phyloP scores from a whole-genome alignment of 495 filamentous ascomycete species.

The Aspergillus biplanus region DNA sequence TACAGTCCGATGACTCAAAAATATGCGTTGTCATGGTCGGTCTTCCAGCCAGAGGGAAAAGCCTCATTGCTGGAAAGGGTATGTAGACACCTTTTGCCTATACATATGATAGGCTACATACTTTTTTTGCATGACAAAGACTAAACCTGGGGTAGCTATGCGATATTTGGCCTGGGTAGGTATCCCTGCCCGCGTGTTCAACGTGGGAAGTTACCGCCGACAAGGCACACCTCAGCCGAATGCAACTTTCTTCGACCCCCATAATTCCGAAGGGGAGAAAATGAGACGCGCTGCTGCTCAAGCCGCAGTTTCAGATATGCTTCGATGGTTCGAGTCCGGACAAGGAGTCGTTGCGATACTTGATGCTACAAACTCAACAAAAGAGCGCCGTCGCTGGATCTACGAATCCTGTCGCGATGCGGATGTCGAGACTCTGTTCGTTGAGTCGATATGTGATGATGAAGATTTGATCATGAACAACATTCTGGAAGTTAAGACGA shows the following conservation, averaged over 20 bases:
- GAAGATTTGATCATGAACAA: constrained; percentile 96
- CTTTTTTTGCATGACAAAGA: constrained; percentile 8
- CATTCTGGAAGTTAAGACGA: constrained; percentile 96
- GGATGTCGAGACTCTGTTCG: constrained; percentile 87
- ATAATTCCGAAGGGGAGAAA: constrained; percentile 87
- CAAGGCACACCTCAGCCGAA: constrained; percentile 80
- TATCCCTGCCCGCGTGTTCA: constrained; percentile 90
- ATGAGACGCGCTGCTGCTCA: constrained; percentile 85
- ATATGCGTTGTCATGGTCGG: constrained; percentile 99
- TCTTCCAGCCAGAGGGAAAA: constrained; percentile 92
- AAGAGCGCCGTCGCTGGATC: constrained; percentile 87
- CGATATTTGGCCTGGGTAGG: constrained; percentile 96
- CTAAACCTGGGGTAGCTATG: constrained; percentile 62
- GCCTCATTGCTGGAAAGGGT: constrained; percentile 97
- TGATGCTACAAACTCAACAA: constrained; percentile 95
- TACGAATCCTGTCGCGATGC: constrained; percentile 70
- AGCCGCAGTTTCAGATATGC: constrained; percentile 88
- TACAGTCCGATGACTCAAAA: constrained; percentile 89
- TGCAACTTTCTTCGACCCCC: constrained; percentile 90
- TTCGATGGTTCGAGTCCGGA: constrained; percentile 78
- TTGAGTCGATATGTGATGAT: constrained; percentile 94
- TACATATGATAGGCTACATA: background rate
- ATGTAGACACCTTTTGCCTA: constrained; percentile 27
- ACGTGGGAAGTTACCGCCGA: constrained; percentile 93
- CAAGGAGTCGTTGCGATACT: constrained; percentile 85